Evolutionary conservation across 2,329 filamentous ascomycete species (phyloP).

Genomic region (Neopestalotiopsis sp.): DNA sequence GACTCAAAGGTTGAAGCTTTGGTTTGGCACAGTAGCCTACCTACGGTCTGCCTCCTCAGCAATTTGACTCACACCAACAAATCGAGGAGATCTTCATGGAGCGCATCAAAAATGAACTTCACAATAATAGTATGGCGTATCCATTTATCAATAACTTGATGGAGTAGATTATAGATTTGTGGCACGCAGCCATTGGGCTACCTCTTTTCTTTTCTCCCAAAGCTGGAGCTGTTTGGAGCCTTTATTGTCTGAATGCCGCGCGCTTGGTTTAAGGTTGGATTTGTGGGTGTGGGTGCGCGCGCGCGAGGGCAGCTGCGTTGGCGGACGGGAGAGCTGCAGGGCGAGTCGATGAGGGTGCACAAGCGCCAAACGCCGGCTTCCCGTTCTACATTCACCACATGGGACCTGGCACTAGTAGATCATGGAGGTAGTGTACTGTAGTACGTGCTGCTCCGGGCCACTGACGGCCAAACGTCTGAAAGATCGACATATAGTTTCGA

Average conservation of each 20-base stretch:
- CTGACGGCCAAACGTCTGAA: not conserved
- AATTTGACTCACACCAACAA: too few species aligned
- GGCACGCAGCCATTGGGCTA: not conserved
- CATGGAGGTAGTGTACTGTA: too few species aligned
- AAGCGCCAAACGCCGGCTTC: not conserved
- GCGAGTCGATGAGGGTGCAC: not conserved
- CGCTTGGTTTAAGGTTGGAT: conserved; percentile 2
- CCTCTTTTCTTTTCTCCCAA: too few species aligned
- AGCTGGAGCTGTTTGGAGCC: too few species aligned
- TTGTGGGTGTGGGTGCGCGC: not conserved
- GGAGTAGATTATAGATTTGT: not conserved
- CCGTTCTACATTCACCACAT: not conserved
- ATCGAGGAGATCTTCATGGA: too few species aligned
- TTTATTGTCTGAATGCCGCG: not conserved
- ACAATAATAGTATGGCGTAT: too few species aligned
- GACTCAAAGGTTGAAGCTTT: too few species aligned
- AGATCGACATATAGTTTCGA: not conserved
- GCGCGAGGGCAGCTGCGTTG: not conserved
- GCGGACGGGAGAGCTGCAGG: not conserved
- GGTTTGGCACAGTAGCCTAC: too few species aligned
- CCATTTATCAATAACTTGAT: too few species aligned
- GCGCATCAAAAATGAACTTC: too few species aligned
- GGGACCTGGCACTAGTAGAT: not conserved
- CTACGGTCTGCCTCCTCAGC: too few species aligned
- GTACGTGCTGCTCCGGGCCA: too few species aligned